A percentile compares a stretch with the other conserved stretches of the same genome.
These are phyloP conservation scores for Fusarium odoratissimum DNA, from an alignment of 2,329 filamentous ascomycete species.

Conservation along the genomic window DNA sequence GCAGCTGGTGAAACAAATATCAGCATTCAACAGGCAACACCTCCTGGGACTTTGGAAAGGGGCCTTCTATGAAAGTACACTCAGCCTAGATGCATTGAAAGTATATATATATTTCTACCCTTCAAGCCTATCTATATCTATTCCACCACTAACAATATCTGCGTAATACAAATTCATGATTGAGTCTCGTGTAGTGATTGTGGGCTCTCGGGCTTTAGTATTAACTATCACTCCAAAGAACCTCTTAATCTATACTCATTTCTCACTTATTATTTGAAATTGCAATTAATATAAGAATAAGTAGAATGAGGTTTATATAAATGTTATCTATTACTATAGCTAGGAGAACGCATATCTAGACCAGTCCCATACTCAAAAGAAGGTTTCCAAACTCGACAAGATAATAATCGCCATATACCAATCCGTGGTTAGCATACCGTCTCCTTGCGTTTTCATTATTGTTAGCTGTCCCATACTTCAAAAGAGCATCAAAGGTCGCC, in stretches of 20 bases:
- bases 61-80: rapidly evolving
- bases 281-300: background rate
- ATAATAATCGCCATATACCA: conserved; percentile 64
- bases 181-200: background rate
- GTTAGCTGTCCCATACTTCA: conserved; percentile 50
- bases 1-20: background rate
- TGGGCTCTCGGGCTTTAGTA: rapidly evolving
- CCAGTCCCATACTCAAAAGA: conserved; percentile 52
- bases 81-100: background rate
- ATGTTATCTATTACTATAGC: rapidly evolving
- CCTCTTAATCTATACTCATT: rapidly evolving
- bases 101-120: rapidly evolving
- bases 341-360: background rate
- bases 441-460: conserved; percentile 47
- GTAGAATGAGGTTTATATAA: rapidly evolving
- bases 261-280: no score
- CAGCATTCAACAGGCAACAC: background rate
- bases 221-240: rapidly evolving
- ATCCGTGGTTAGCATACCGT: conserved; percentile 51
- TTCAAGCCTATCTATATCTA: background rate
- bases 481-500: conserved; percentile 45
- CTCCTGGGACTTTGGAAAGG: background rate
- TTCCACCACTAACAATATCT: background rate
- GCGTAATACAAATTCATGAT: rapidly evolving
- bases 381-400: conserved; percentile 60